Conservation (phyloP, 2,329 filamentous ascomycete species). For the Venturia nashicola region DNA sequence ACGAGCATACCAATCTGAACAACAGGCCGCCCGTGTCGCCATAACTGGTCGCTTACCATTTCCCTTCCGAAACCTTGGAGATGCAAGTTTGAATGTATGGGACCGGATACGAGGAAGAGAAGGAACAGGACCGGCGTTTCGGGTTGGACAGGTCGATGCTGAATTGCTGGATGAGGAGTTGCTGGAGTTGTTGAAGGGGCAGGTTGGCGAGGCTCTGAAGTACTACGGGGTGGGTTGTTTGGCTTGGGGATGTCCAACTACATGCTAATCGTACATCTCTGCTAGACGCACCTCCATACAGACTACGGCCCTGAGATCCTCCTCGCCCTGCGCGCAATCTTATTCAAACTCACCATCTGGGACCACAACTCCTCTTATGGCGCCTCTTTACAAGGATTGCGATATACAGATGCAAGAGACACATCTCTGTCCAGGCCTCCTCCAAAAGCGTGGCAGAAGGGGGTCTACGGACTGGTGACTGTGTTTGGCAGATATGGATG, state of each 20-base stretch:
- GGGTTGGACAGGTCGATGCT: conserved; percentile 91
- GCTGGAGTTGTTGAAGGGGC: conserved; percentile 68
- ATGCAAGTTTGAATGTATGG: conserved; percentile 46
- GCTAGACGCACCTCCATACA: conserved; percentile 55
- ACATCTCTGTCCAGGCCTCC: conserved; percentile 12
- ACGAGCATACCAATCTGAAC: conserved; percentile 36
- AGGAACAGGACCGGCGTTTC: conserved; percentile 73
- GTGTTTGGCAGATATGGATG: conserved; percentile 83
- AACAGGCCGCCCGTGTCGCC: conserved; percentile 28
- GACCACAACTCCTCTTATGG: conserved; percentile 94
- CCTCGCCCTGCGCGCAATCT: conserved; percentile 58
- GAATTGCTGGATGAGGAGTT: conserved; percentile 92
- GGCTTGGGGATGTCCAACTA: no score
- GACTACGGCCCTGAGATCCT: conserved; percentile 82
- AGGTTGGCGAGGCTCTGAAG: conserved; percentile 79
- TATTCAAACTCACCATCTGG: conserved; percentile 96
- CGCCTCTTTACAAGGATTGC: conserved; percentile 80
- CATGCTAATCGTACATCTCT: not conserved
- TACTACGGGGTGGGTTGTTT: conserved; percentile 51
- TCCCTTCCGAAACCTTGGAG: conserved; percentile 48
- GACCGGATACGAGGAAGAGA: conserved; percentile 59
- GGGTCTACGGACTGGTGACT: conserved; percentile 70
- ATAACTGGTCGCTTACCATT: conserved; percentile 28
- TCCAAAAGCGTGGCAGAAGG: conserved; percentile 75
- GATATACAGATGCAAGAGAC: conserved; percentile 74